Base-by-base conservation (phyloP, 805 yeast genomes). In the Tetrapisispora arboricola region DNA sequence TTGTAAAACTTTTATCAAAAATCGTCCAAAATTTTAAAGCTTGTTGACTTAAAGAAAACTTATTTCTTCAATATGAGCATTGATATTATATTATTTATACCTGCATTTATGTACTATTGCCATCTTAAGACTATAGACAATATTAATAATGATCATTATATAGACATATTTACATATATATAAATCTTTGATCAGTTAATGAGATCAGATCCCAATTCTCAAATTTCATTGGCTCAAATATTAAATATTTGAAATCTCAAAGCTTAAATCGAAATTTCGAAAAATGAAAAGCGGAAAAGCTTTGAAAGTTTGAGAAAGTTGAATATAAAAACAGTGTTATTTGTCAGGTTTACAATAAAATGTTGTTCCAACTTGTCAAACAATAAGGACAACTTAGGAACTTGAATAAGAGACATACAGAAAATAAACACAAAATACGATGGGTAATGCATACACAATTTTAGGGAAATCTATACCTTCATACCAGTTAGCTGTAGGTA, bases 381-480 rank as follows among this genome's bases (percentile, higher is more conserved):
- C n/a, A n/a, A n/a, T n/a, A n/a, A n/a, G n/a, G n/a, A n/a, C n/a
- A n/a, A n/a, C n/a, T n/a, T n/a, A n/a, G n/a, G n/a, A n/a, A 11
- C 26, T 24, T 8, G 26, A 24, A 8, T 11, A 24, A 24, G 29
- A 27, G 6, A 9, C 29, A 27, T 27, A 9, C 9, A 8, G 13
- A 27, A 6, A 9, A 28, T n/a, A 28, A n/a, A 4, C 8, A 28
- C 13, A 15, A 28, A n/a, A 9, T 24, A 24, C 17, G 16, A 38
- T 38, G 95, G 94, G 83, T 66, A 76, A 83, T 57, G 83, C 86
- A 60, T 88, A 88, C 73, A 70, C 70, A 46, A 81, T 88, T 54
- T 70, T 86, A 57, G 97, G 97, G 46, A 85, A 73, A 70, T 66
- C 84, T 49, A 78, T 87, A 57, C 86, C 78, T 56, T 77, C 96